Evolutionary conservation across 2,329 filamentous ascomycete species (phyloP).

Genomic region (Didymosphaeria variabile): DNA sequence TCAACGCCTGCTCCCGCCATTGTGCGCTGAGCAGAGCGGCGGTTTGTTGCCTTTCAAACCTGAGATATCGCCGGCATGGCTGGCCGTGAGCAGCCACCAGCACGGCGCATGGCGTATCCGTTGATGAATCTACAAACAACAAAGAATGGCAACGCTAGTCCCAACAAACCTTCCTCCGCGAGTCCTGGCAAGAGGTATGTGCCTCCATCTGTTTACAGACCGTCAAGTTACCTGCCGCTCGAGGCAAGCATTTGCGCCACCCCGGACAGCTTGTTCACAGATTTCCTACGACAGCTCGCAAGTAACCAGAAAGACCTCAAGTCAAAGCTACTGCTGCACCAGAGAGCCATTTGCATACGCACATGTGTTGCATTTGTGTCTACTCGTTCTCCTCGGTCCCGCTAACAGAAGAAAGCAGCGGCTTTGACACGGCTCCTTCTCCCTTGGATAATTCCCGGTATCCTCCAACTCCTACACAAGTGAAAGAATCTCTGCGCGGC

Average conservation of each 20-base stretch:
- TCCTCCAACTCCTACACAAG: background rate
- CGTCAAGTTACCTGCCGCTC: background rate
- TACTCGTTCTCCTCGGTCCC: background rate
- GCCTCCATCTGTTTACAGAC: background rate
- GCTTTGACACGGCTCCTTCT: background rate
- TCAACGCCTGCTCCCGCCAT: slow-evolving; percentile 6
- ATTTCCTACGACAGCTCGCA: background rate
- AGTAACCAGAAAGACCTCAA: background rate
- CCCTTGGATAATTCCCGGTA: background rate
- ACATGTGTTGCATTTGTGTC: background rate
- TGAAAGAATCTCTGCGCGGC: background rate
- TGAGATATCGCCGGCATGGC: background rate
- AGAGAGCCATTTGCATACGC: background rate
- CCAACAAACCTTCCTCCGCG: background rate
- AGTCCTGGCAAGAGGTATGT: background rate
- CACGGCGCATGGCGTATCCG: background rate
- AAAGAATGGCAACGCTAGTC: background rate
- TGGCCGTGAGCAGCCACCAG: background rate
- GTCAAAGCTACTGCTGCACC: background rate
- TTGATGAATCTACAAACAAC: background rate
- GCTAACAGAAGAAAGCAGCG: background rate
- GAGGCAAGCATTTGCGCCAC: background rate
- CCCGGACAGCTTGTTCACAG: background rate
- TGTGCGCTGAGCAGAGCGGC: background rate
- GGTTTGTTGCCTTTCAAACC: background rate